phyloP scores from a whole-genome alignment of 768 basidiomycete species.

The Kwoniella heveanensis region DNA sequence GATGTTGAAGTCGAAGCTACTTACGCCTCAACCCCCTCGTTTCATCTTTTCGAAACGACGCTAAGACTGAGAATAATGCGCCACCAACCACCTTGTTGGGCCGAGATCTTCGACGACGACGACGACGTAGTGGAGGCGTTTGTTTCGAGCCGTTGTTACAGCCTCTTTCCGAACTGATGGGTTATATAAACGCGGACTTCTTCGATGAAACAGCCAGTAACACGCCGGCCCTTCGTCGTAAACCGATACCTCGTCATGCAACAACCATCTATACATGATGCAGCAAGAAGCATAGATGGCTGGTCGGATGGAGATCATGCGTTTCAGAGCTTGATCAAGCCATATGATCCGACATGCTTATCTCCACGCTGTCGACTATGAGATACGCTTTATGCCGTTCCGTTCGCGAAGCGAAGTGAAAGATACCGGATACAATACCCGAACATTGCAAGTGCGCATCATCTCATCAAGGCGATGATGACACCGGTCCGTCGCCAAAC shows the following conservation, averaged over 20 bases:
- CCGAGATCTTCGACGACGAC: background rate
- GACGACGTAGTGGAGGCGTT: background rate
- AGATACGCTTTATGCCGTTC: too few relatives aligned
- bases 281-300: background rate
- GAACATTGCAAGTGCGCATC: too few relatives aligned
- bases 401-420: too few relatives aligned
- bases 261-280: background rate
- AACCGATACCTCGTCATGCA: too few relatives aligned
- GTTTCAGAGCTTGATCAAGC: background rate
- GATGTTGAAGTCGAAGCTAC: background rate
- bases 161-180: slow-evolving; percentile 2
- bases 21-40: background rate
- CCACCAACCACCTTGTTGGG: background rate
- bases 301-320: background rate
- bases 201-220: background rate
- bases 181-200: slow-evolving; percentile 1
- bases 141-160: background rate
- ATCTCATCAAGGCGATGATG: too few relatives aligned
- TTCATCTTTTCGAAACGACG: slow-evolving; percentile 3
- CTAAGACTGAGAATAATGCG: background rate
- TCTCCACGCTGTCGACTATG: too few relatives aligned
- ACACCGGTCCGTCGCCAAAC: too few relatives aligned
- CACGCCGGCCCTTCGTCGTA: too few relatives aligned
- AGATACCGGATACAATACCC: too few relatives aligned
- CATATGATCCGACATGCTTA: background rate